Percentiles rank a stretch among this genome's conserved stretches.
Conservation (phyloP, 176 grass and related monocot genomes). For the Raddia guianensis region DNA sequence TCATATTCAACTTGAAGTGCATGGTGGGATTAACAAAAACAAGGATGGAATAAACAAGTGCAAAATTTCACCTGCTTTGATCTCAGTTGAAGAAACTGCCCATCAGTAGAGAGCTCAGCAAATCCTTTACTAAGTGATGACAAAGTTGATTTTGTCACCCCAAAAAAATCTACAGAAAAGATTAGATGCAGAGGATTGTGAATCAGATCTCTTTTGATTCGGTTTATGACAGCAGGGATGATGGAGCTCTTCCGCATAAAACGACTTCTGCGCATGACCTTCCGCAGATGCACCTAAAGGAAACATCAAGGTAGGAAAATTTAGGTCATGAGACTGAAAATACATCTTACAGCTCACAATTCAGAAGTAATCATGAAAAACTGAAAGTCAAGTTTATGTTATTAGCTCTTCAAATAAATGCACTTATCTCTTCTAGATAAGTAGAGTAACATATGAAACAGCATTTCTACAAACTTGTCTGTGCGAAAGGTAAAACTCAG, state of each 20-base stretch:
- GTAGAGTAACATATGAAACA: not conserved
- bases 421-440: not conserved
- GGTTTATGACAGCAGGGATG: slow-evolving; percentile 75
- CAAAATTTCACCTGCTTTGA: slow-evolving; percentile 80
- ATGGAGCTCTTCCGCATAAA: slow-evolving; percentile 90
- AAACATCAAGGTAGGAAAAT: slow-evolving; percentile 29
- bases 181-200: slow-evolving; percentile 98
- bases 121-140: slow-evolving; percentile 99
- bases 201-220: slow-evolving; percentile 90
- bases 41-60: slow-evolving; percentile 32
- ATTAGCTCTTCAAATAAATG: not conserved
- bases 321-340: slow-evolving; percentile 15
- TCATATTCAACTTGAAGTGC: slow-evolving; percentile 33
- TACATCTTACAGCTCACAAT: not conserved
- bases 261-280: slow-evolving; percentile 77
- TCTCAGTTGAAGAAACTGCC: slow-evolving; percentile 89
- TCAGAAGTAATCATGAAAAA: slow-evolving; percentile 17
- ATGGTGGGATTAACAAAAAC: slow-evolving; percentile 30
- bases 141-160: slow-evolving; percentile 95
- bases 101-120: slow-evolving; percentile 94
- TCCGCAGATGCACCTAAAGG: slow-evolving; percentile 84
- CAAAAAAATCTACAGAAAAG: slow-evolving; percentile 90
- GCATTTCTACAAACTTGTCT: not conserved
- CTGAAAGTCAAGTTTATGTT: no score
- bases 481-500: not conserved